Evolutionary conservation across 1,284 basidiomycete species (phyloP), one percentile per base, ranked within the genome.

Genomic region (Boletus sp.): DNA sequence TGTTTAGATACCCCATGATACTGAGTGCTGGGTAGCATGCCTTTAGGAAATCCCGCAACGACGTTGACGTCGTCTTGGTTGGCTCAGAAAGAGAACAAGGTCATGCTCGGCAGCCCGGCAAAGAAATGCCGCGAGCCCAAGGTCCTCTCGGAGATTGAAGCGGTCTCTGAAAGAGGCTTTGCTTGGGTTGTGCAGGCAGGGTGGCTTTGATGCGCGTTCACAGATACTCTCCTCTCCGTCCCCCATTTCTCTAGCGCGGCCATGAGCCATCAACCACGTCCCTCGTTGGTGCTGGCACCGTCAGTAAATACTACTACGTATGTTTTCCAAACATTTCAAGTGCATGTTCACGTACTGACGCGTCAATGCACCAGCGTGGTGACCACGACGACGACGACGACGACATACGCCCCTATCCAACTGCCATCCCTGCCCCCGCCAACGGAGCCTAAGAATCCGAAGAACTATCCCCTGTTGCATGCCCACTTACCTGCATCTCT

Each of bases 361-460:
- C 55, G 62, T 60, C 55, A 44, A 46, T 59, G 54, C 23, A 50
- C 32, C 62, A 93, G 89, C 56, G 88, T 88, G 66, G 86, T 84
- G 64, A 93, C 83, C 53, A 92, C 84, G 42, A 93, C 84, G 17
- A 92, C 82, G 7, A 92, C 87, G 5, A 90, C 87, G 2, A 91
- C 88, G 2, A 81, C 83, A 17, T 89, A 91, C 69, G 84, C 86
- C 51, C 89, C 89, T 29, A 88, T 91, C 55, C 81, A 80, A 41
- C 66, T 91, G 14, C 88, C 84, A 22, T 69, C 82, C 32, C 69
- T 88, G 4, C 87, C 84, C 13, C 70, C 78, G 4, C 86, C 83
- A 12, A 69, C 75, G 8, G 77, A 81, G 13, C 84, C 85, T n/a
- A 83, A 83, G 57, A 84, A 90, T 62, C 74, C 82, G 5, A 89